Base-by-base conservation (phyloP, 768 basidiomycete genomes). In the Strobilomyces confusus region DNA sequence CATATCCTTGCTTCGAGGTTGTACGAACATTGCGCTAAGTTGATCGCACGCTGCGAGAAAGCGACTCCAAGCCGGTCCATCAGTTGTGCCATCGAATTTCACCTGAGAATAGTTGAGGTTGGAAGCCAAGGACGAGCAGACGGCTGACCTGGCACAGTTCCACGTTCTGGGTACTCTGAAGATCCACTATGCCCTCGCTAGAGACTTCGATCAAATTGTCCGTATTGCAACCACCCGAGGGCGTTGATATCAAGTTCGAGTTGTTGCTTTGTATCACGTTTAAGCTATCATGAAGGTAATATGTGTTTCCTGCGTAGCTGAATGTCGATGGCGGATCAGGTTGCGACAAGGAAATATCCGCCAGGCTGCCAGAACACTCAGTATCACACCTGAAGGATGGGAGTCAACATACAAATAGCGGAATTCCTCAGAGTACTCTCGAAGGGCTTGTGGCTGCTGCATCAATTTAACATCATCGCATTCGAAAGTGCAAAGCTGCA, bases 101-200 rank as follows among this genome's bases (percentile, higher is more conserved):
- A 84, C 66, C 86, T 88, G 55, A 19, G 46, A 22, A 23, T 34
- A 26, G 17, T 29, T 38, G 19, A 59, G 58, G 40, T 23, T 45
- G 52, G 41, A 23, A 20, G 30, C n/a, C 34, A 51, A n/a, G 26
- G 8, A 22, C 19, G 5, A 49, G 32, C 5, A 11, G 22, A 23
- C 26, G 40, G 58, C 73, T 51, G 63, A 87, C 87, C 76, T 82
- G 72, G 66, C 83, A 87, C 15, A 71, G 60, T 15, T 76, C 74
- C 19, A 69, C 73, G 60, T 76, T 78, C 53, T 83, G 74, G 22
- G 75, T 74, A 51, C 74, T 79, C 58, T 83, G 84, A 20, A 80
- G 65, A 59, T 86, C 84, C 13, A 79, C 52, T 14, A 73, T 60
- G 49, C 73, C 81, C 63, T 87, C 86, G 26, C 63, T 75, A 23